These are phyloP conservation scores for Brassica nigra DNA, from an alignment of 345 rosid species.

Conservation along the genomic window DNA sequence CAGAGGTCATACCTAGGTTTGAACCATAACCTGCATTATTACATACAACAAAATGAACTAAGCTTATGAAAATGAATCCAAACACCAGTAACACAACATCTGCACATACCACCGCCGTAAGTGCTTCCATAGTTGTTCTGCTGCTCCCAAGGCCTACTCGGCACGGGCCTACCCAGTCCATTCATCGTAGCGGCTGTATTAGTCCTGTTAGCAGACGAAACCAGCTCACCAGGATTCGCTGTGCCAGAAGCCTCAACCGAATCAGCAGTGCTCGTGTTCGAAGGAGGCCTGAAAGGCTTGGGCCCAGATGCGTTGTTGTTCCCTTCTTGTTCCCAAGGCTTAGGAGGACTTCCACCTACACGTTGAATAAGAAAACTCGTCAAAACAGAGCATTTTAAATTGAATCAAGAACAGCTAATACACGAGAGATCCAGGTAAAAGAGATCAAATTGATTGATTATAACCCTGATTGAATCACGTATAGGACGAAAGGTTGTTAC, in stretches of 20 bases:
- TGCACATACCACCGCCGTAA: not conserved
- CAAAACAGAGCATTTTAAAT: no score
- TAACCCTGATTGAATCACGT: conserved; percentile 8
- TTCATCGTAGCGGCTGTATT: conserved; percentile 53
- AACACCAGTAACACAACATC: no score
- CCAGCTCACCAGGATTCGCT: conserved; percentile 81
- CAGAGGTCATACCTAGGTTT: not conserved
- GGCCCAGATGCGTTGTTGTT: conserved; percentile 57
- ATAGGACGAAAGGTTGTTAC: not conserved
- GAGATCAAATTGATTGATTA: not conserved
- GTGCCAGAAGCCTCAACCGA: conserved; percentile 99
- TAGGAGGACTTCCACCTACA: conserved; percentile 71
- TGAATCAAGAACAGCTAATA: no score
- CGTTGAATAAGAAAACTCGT: no score
- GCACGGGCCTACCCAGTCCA: conserved; percentile 68
- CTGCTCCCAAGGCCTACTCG: conserved; percentile 93
- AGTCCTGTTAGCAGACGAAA: conserved; percentile 48
- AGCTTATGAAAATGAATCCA: no score
- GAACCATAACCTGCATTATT: not conserved
- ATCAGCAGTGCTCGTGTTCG: conserved; percentile 81
- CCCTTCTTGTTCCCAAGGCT: conserved; percentile 96
- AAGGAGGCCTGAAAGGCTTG: conserved; percentile 89
- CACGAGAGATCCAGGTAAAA: not conserved
- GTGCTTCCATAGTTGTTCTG: conserved; percentile 32
- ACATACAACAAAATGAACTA: no score